Evolutionary conservation across 768 basidiomycete genomes (phyloP), one percentile per base, ranked within the genome.

Genomic region (Amanita subjunquillea): DNA sequence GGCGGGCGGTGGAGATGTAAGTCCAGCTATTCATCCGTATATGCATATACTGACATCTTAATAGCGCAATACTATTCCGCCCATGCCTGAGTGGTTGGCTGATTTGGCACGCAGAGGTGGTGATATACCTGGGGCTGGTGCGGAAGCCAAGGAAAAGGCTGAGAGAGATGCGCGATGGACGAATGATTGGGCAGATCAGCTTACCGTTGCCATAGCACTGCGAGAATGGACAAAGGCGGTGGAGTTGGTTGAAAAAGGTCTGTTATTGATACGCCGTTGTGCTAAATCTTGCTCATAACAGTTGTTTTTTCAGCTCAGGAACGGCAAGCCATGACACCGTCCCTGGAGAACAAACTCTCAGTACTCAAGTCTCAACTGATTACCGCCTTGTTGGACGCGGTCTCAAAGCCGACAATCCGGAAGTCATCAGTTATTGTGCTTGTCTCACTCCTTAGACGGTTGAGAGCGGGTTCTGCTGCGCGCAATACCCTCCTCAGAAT

Each of bases 181-280:
- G 9, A 83, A 85, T 42, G 93, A 97, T 50, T 95, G 90, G 73
- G 82, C 87, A 4, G 96, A 99, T 61, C 83, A 94, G 41, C 68
- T 97, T 22, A 89, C 89, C 0, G 92, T 98, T 4, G 82, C 92
- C 0, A 93, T 97, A 53, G 87, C 94, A 1, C 70, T 93, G 43
- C 78, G 89, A 47, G 80, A 90, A 57, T 98, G 94, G 89, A 80
- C 86, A 40, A 82, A 85, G 57, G 92, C 93, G 0, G 86, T 89
- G n/a, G 71, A 70, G 5, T 72, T 95, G 7, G 82, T 96, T 3
- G 91, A 95, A 60, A 78, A 87, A 69, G 92, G 93, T 83, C 56
- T 39, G 66, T 55, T 49, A 22, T 6, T 51, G 34, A 10, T 13
- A 46, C 9, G 17, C 39, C 30, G 13, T 15, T 36, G 13, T 20